Conservation (phyloP, 2,329 filamentous ascomycete species). For the Hymenoscyphus linearis region DNA sequence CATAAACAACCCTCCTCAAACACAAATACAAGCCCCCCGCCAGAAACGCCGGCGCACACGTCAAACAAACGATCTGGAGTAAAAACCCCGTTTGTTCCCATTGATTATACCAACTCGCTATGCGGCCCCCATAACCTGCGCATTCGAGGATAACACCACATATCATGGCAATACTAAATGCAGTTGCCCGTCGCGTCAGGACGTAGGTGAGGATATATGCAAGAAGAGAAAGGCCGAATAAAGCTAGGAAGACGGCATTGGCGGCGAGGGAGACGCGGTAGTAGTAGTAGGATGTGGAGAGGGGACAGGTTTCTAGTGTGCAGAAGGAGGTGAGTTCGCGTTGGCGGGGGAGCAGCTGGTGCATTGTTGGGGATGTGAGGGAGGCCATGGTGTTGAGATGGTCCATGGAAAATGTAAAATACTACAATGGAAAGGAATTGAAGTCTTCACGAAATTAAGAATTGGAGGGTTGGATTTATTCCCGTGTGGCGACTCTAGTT, state of each 20-base stretch:
- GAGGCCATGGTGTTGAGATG: constrained; percentile 11
- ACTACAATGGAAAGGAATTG: too few species aligned
- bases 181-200: constrained; percentile 41
- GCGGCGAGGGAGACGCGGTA: constrained; percentile 50
- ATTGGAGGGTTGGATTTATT: too few species aligned
- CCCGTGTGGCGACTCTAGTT: too few species aligned
- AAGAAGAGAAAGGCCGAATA: constrained; percentile 44
- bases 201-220: constrained; percentile 38
- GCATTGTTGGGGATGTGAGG: constrained; percentile 2
- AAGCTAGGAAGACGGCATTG: constrained; percentile 45
- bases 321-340: constrained; percentile 23
- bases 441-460: too few species aligned
- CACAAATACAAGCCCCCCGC: constrained; percentile 60
- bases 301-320: constrained; percentile 34
- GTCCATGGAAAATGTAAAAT: too few species aligned
- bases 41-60: constrained; percentile 60
- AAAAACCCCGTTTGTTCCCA: constrained; percentile 45
- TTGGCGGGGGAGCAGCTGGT: constrained; percentile 6
- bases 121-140: constrained; percentile 53
- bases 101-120: constrained; percentile 49
- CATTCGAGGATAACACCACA: constrained; percentile 51
- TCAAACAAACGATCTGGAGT: constrained; percentile 57
- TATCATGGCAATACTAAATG: constrained; percentile 48
- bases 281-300: constrained; percentile 39
- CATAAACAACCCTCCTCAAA: constrained; percentile 44